These are phyloP conservation scores for Sugiyamaella xylanicola DNA, from an alignment of 1,139 yeast species.

Conservation along the genomic window DNA sequence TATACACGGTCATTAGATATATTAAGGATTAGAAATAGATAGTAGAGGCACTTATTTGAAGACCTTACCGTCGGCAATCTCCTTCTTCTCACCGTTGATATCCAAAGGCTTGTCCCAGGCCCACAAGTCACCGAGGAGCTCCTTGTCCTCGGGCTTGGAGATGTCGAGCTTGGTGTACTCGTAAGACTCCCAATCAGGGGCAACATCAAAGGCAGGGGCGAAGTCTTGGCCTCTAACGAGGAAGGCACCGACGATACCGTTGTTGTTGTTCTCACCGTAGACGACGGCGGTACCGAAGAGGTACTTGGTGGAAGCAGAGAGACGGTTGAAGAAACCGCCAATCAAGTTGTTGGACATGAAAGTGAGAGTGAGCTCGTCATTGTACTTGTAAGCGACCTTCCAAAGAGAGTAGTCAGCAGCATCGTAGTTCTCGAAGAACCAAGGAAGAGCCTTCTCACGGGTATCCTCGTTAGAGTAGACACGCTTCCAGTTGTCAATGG, in stretches of 20 bases:
- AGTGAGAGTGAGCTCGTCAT: slow-evolving; percentile 94
- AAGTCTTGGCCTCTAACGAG: slow-evolving; percentile 92
- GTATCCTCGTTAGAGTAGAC: slow-evolving; percentile 96
- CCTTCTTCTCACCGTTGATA: slow-evolving; percentile 64
- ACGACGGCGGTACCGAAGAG: slow-evolving; percentile 93
- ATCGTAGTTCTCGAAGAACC: slow-evolving; percentile 97
- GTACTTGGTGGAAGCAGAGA: slow-evolving; percentile 88
- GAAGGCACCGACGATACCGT: slow-evolving; percentile 96
- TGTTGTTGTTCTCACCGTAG: slow-evolving; percentile 97
- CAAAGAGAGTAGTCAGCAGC: slow-evolving; percentile 93
- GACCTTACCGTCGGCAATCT: slow-evolving; percentile 82
- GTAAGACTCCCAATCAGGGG: slow-evolving; percentile 98
- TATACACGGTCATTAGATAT: slow-evolving; percentile 6
- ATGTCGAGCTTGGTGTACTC: slow-evolving; percentile 67
- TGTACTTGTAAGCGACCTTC: slow-evolving; percentile 96
- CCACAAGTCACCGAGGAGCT: slow-evolving; percentile 72
- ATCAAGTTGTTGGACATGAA: slow-evolving; percentile 98
- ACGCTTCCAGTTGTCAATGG: slow-evolving; percentile 96
- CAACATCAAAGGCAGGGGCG: slow-evolving; percentile 93
- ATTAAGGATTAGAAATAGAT: neutral
- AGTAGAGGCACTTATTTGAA: slow-evolving; percentile 54
- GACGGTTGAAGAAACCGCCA: slow-evolving; percentile 98
- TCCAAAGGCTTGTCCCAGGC: slow-evolving; percentile 82
- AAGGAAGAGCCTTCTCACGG: slow-evolving; percentile 90
- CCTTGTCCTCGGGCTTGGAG: slow-evolving; percentile 66